Percentiles rank a stretch among this genome's conserved stretches.
These are phyloP conservation scores for Aureobasidium mangrovei DNA, from an alignment of 2,329 filamentous ascomycete species.

Conservation along the genomic window DNA sequence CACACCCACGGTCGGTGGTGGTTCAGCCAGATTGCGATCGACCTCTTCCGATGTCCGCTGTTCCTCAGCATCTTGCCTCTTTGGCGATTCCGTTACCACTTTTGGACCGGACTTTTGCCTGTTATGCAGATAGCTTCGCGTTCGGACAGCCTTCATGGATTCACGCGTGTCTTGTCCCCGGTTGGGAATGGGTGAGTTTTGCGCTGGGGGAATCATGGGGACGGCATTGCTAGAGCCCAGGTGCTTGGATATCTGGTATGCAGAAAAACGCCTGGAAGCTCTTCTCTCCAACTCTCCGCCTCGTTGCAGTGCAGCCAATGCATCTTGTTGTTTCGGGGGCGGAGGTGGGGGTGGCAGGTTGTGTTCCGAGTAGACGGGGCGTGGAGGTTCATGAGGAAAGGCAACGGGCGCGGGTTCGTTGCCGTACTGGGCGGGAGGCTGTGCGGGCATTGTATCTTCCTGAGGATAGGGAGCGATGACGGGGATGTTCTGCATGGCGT, in stretches of 20 bases:
- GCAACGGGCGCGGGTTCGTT: slow-evolving; percentile 10
- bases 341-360: slow-evolving; percentile 56
- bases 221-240: slow-evolving; percentile 76
- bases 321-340: slow-evolving; percentile 79
- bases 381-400: slow-evolving; percentile 5
- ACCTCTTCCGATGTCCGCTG: slow-evolving; percentile 57
- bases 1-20: slow-evolving; percentile 23
- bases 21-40: slow-evolving; percentile 30
- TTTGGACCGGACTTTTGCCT: slow-evolving; percentile 44
- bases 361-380: slow-evolving; percentile 26
- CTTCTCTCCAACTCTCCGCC: slow-evolving; percentile 87
- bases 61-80: slow-evolving; percentile 39
- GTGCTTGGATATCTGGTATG: slow-evolving; percentile 94
- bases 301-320: slow-evolving; percentile 79
- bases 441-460: slow-evolving; percentile 42
- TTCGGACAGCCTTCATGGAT: slow-evolving; percentile 66
- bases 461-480: slow-evolving; percentile 65
- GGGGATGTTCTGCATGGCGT: slow-evolving; percentile 65
- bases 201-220: slow-evolving; percentile 69
- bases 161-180: slow-evolving; percentile 75
- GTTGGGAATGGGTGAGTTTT: slow-evolving; percentile 77
- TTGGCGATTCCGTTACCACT: slow-evolving; percentile 48
- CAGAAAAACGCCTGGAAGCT: slow-evolving; percentile 86
- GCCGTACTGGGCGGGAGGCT: slow-evolving; percentile 19
- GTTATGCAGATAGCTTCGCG: slow-evolving; percentile 44